Evolutionary conservation across 2,329 filamentous ascomycete genomes (phyloP), one percentile per base, ranked within the genome.

Genomic region (Venturia effusa): DNA sequence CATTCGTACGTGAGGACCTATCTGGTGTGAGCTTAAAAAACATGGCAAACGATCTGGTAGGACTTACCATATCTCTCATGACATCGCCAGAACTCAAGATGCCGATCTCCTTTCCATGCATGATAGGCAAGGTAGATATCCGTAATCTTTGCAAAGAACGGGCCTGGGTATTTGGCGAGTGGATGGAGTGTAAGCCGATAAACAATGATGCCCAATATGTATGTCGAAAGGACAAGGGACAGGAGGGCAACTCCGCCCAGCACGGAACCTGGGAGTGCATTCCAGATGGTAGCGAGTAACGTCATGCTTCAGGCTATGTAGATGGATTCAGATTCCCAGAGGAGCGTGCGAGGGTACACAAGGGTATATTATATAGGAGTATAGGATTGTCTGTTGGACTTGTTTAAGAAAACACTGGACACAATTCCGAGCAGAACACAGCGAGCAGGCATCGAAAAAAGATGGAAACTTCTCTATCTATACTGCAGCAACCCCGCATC

Each of bases 101-200:
- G 89, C 1, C 88, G 82, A 68, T 89, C 86, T 62, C 89, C 89
- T 70, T 84, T 87, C 75, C 86, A 89, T 59, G 88, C 88, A 68
- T 91, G 86, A 73, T 89, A 92, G 37, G 74, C 71, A 19, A 68
- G 68, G 11, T 70, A 67, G 4, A 54, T 37, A 30, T 65, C 64
- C 0, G 67, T 68, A 17, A 72, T 45, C 19, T 66, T 68, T n/a
- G 70, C 68, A 65, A 68, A 68, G 54, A 72, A 68, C 2, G 61
- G 66, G 0, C 66, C 66, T 24, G 66, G 66, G 55, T 64, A 67
- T 59, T 64, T 67, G n/a, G 66, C 65, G 15, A 67, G 62, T 22
- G 66, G 66, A 61, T 66, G 65, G n/a, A 67, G 24, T 6, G 55
- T 61, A 19, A 66, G 59, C 6, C 64, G 41, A 19, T 66, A 66